Evolutionary conservation across 768 basidiomycete genomes (phyloP), one percentile per base, ranked within the genome.

Genomic region (Phanerochaete sordida): DNA sequence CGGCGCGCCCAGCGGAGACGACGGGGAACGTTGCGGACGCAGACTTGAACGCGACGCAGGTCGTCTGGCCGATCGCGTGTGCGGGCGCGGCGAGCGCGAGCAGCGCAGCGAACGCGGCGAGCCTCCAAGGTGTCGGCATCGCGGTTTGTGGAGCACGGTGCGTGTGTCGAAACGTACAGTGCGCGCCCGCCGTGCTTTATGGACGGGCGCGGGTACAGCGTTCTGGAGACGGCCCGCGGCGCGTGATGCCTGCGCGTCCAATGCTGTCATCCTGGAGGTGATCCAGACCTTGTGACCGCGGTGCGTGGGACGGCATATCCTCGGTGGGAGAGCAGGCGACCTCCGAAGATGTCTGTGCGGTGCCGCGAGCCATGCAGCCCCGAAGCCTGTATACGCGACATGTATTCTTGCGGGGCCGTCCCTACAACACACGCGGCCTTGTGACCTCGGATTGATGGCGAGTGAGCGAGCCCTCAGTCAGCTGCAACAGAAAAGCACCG

Each of bases 51-150:
- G 76, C 68, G 63, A 81, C 81, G 60, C 82, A 82, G 11, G 76
- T 70, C 24, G 68, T 70, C 65, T 84, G 82, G 21, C 82, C 83
- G 23, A 84, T 80, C 15, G 77, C 82, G 33, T 69, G 49, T 13
- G 68, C 76, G 28, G 59, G 28, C 8, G 37, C 35, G 13, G 51
- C 35, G 35, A 65, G 47, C 13, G 33, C 31, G 9, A 66, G 65
- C 5, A 66, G 51, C 52, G 47, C 59, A 15, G 69, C 46, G 39
- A 66, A 46, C 12, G 58, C 55, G 47, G 44, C 26, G n/a, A 55
- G 35, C n/a, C 23, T 56, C 61, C 61, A 68, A 33, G 49, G 45
- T 13, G 51, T 6, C 62, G 61, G 58, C 53, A 54, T 54, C 21
- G 23, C 43, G 35, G 16, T 1, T n/a, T 23, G 46, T 21, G n/a